Evolutionary conservation across 2,329 filamentous ascomycete genomes (phyloP).

Genomic region (Seiridium cupressi): DNA sequence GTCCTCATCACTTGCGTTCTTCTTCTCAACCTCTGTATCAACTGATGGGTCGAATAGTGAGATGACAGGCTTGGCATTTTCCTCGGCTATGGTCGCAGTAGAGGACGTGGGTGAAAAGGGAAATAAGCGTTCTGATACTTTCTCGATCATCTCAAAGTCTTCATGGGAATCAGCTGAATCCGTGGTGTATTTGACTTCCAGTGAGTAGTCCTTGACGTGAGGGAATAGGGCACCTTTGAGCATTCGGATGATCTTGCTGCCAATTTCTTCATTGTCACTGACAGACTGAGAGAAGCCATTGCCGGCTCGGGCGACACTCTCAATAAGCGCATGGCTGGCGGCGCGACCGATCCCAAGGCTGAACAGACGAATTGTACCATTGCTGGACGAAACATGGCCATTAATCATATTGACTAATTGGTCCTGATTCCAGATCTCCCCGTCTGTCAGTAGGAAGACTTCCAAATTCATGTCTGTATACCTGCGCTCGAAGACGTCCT

Average conservation of each 20-base stretch:
- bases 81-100: slow-evolving; percentile 13
- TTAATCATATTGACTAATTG: slow-evolving; percentile 44
- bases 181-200: slow-evolving; percentile 59
- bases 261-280: slow-evolving; percentile 61
- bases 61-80: slow-evolving; percentile 39
- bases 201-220: slow-evolving; percentile 61
- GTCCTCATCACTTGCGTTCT: slow-evolving; percentile 15
- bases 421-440: slow-evolving; percentile 49
- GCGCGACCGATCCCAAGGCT: slow-evolving; percentile 51
- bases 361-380: slow-evolving; percentile 49
- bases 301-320: slow-evolving; percentile 52
- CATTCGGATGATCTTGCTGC: slow-evolving; percentile 70
- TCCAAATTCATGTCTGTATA: slow-evolving; percentile 48
- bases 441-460: slow-evolving; percentile 56
- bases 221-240: slow-evolving; percentile 68
- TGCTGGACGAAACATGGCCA: slow-evolving; percentile 32
- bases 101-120: slow-evolving; percentile 28
- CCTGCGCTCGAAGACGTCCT: slow-evolving; percentile 40
- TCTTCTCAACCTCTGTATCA: slow-evolving; percentile 21
- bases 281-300: slow-evolving; percentile 63
- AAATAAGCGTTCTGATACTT: slow-evolving; percentile 46
- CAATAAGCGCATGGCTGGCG: slow-evolving; percentile 51
- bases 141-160: slow-evolving; percentile 64
- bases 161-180: slow-evolving; percentile 31
- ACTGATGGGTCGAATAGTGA: slow-evolving; percentile 57